Percentiles rank a stretch among this genome's conserved stretches.
phyloP scores from a whole-genome alignment of 1,284 basidiomycete genomes.

The Bjerkandera adusta region DNA sequence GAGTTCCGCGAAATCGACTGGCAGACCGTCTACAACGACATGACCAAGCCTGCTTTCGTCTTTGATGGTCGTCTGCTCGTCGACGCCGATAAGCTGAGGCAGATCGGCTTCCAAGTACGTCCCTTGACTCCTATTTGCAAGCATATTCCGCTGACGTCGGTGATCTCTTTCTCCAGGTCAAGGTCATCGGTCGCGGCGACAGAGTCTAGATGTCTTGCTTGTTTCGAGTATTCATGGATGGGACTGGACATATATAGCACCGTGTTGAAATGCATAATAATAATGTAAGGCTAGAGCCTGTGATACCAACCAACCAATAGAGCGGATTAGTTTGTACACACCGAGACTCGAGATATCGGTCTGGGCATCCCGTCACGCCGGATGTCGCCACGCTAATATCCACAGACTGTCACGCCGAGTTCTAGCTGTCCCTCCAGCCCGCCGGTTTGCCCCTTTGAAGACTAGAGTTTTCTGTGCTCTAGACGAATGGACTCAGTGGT shows the following conservation, averaged over 20 bases:
- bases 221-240: not conserved
- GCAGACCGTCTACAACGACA: conserved; percentile 79
- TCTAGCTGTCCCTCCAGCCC: too few species aligned
- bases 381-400: too few species aligned
- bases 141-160: conserved; percentile 1
- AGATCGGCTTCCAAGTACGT: conserved; percentile 92
- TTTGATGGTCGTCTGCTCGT: conserved; percentile 92
- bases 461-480: too few species aligned
- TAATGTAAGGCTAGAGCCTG: conserved; percentile 4
- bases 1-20: conserved; percentile 95
- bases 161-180: conserved; percentile 23
- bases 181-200: conserved; percentile 29
- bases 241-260: conserved; percentile 4
- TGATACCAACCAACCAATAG: conserved; percentile 2
- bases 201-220: not conserved
- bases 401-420: too few species aligned
- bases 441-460: too few species aligned
- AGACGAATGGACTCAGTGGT: too few species aligned
- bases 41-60: conserved; percentile 96
- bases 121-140: not conserved
- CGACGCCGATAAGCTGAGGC: conserved; percentile 74
- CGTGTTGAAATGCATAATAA: too few species aligned
- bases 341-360: too few species aligned
- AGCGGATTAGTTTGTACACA: conserved; percentile 3
- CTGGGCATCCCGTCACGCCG: too few species aligned